Base-by-base conservation (phyloP, 148 eudicot species). In the Rhododendron griersonianum region DNA sequence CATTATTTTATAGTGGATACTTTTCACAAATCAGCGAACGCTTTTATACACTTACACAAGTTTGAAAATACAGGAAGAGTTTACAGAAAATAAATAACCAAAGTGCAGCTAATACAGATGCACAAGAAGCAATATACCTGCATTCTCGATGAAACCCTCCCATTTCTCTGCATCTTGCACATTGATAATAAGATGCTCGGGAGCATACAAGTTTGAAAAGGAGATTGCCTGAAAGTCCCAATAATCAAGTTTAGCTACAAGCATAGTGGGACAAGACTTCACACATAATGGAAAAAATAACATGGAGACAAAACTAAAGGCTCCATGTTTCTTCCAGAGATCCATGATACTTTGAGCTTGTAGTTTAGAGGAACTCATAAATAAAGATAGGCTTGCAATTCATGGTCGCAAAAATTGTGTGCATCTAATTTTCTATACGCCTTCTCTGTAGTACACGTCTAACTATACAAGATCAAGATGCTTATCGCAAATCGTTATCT, bases 81-180 rank as follows among this genome's bases (percentile, higher is more conserved):
- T 33, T 0, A 23, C 9, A 82, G 16, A 25, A 71, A 33, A 83
- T 19, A 23, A 78, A 21, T 51, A 45, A 47, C 53, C 48, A 69
- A 33, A 35, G 69, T 61, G 15, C 45, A 57, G 10, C 33, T 48
- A 30, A 84, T 63, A 13, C 30, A 71, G 30, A 6, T 7, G 37
- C 84, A 23, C 21, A 47, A 41, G 79, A 47, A 85, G 80, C n/a
- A 84, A 11, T 4, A 67, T 90, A 98, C 99, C 98, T 89, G 99
- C 99, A 90, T 98, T 98, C 89, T 98, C 95, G 33, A 98, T 88
- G 79, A 93, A 93, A 84, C 90, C 89, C 89, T 98, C 99, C 99
- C 99, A 98, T 88, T 94, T 98, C 93, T 95, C 99, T 84, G 98
- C 98, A 91, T 98, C 98, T 87, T 88, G 87, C 76, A 98, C 99